phyloP scores from a whole-genome alignment of 805 yeast species.

The Candida xyloterini region DNA sequence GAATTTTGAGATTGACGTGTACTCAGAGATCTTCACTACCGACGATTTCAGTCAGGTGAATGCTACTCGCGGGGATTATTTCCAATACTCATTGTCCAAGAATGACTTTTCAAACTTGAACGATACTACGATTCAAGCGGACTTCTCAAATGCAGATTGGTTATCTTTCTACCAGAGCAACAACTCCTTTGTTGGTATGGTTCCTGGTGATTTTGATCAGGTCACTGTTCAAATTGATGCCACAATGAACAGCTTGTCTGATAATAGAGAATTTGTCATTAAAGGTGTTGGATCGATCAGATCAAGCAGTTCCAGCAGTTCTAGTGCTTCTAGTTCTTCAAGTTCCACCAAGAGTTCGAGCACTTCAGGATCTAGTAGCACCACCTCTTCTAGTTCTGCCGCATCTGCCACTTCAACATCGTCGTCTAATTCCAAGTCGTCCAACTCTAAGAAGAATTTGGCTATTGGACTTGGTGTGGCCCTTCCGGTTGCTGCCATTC shows the following conservation, averaged over 20 bases:
- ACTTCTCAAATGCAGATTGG: constrained; percentile 55
- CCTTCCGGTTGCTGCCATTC: constrained; percentile 58
- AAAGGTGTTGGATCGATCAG: constrained; percentile 43
- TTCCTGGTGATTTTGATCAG: constrained; percentile 48
- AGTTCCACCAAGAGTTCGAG: constrained; percentile 24
- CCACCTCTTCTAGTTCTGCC: constrained; percentile 2
- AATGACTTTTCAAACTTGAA: constrained; percentile 55
- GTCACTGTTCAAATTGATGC: constrained; percentile 43
- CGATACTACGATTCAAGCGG: constrained; percentile 46
- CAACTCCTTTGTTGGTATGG: constrained; percentile 65
- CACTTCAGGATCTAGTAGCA: constrained; percentile 20
- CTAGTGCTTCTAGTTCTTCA: constrained; percentile 26
- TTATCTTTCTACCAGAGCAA: constrained; percentile 56
- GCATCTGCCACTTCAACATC: constrained; percentile 2
- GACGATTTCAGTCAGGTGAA: constrained; percentile 53
- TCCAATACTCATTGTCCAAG: constrained; percentile 51
- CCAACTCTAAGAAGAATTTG: constrained; percentile 46
- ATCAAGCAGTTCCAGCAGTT: constrained; percentile 13
- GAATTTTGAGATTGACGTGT: constrained; percentile 54
- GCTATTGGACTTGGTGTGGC: constrained; percentile 92
- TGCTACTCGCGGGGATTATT: constrained; percentile 64
- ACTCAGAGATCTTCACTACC: constrained; percentile 54
- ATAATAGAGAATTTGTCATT: constrained; percentile 48
- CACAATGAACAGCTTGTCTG: constrained; percentile 32
- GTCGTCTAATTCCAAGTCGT: constrained; percentile 2